Base-by-base conservation (phyloP, 1,139 yeast genomes). In the Geotrichum phurueaensis region DNA sequence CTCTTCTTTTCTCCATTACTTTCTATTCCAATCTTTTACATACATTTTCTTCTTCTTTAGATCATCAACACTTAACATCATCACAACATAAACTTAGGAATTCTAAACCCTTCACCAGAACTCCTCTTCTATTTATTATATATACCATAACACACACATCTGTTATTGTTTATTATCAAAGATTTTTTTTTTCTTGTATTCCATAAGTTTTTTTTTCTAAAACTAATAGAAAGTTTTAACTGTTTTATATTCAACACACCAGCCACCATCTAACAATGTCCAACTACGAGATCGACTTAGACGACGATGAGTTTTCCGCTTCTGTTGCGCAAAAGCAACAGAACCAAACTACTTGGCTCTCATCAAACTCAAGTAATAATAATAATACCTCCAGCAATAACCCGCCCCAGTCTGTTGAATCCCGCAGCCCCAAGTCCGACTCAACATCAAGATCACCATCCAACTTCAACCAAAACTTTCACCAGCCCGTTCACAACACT, bases 251-350 rank as follows among this genome's bases (percentile, higher is more conserved):
- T 39, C 45, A 15, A n/a, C 45, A 15, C 45, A 15, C n/a, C 22
- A 52, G 45, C 47, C 18, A 51, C 31, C 15, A 45, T 20, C 29
- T 48, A 36, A 43, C 52, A 49, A 64, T 54, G 58, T 59, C 65
- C 56, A 63, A 64, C 18, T 66, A 67, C 52, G 72, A 69, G 54
- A 68, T 69, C 43, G 72, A 69, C 54, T 60, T 69, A 31, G 72
- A 69, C 33, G 70, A 68, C 48, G 69, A 66, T 43, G 59, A 58
- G 18, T 53, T 45, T 36, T 48, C 49, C 36, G 49, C 45, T 23
- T n/a, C 36, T 4, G 23, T 15, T 4, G 18, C 29, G 15, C 22
- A 22, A 36, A 43, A 43, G 48, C 47, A 43, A 20, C 56, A 51
- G 22, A 50, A 54, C n/a, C 53, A 29, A 13, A 47, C 45, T 13